Evolutionary conservation across 1,284 basidiomycete genomes (phyloP).

Genomic region (Ustilago shanxiensis): DNA sequence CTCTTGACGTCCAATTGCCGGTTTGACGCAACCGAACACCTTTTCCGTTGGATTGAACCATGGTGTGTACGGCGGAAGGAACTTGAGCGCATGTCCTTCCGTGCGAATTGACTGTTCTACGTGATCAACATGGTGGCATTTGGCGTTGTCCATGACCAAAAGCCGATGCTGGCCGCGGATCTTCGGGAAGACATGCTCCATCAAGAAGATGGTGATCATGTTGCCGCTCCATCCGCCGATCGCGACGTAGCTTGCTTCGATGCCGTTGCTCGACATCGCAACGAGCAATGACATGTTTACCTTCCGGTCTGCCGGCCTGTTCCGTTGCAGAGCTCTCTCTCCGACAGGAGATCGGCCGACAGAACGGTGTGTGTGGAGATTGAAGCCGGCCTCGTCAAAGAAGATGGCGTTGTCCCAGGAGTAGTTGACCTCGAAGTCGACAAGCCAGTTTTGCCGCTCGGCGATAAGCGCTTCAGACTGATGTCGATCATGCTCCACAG

Average conservation of each 20-base stretch:
- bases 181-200: no score
- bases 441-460: neutral
- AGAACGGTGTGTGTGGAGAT: neutral
- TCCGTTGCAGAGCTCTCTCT: neutral
- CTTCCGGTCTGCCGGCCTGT: neutral
- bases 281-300: neutral
- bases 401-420: neutral
- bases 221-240: neutral
- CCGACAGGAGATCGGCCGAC: neutral
- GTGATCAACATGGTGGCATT: no score
- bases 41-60: no score
- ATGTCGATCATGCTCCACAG: neutral
- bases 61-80: no score
- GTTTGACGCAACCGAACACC: no score
- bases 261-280: neutral
- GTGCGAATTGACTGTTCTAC: no score
- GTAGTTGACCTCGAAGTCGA: neutral
- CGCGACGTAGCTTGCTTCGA: neutral
- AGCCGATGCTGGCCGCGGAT: no score
- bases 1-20: no score
- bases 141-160: no score
- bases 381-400: slow-evolving; percentile 3
- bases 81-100: no score
- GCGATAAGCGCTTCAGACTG: neutral
- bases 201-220: neutral